These are phyloP conservation scores for Hordeum marinum DNA, from an alignment of 176 grass and related monocot species.

Conservation along the genomic window DNA sequence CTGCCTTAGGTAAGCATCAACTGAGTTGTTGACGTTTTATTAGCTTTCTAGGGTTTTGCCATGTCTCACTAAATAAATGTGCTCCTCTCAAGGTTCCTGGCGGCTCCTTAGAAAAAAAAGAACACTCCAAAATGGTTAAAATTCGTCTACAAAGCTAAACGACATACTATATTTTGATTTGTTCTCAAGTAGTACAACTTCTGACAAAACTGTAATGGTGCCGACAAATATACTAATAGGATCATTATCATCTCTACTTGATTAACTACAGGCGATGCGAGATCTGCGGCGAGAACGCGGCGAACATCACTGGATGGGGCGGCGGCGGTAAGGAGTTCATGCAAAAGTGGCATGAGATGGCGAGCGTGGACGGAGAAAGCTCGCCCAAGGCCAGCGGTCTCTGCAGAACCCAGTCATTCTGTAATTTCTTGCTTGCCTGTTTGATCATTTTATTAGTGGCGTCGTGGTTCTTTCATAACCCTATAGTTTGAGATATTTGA, in stretches of 20 bases:
- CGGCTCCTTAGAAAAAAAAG: no score
- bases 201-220: not conserved
- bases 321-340: constrained; percentile 34
- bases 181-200: no score
- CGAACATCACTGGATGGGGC: constrained; percentile 13
- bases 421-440: constrained; percentile 13
- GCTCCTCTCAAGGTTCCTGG: no score
- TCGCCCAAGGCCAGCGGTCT: constrained; percentile 26
- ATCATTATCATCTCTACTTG: no score
- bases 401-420: constrained; percentile 22
- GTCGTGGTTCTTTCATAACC: constrained; percentile 30
- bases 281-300: constrained; percentile 36
- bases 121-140: no score
- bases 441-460: constrained; percentile 14
- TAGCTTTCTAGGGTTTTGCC: no score
- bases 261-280: constrained; percentile 26
- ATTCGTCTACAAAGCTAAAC: no score
- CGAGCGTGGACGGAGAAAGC: not conserved
- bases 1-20: no score
- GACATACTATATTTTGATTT: no score
- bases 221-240: no score
- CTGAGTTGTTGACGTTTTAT: no score
- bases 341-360: constrained; percentile 14
- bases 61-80: no score
- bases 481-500: constrained; percentile 2